Base-by-base conservation (phyloP, 2,329 filamentous ascomycete species). In the Nigrospora sphaerica region DNA sequence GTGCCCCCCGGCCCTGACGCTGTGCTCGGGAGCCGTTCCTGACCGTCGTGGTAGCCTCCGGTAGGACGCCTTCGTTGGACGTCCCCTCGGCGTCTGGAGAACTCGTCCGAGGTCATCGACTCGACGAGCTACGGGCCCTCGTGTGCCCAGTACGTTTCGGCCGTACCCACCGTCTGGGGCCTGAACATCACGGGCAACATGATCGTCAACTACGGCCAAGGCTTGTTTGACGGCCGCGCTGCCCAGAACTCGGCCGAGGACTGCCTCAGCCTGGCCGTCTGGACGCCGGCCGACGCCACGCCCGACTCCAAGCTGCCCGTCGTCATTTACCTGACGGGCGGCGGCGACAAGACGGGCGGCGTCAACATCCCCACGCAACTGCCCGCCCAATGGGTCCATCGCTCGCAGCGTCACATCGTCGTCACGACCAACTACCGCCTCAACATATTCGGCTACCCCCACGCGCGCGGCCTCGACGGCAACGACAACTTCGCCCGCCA, bases 401-500 rank as follows among this genome's bases (percentile, higher is more conserved):
- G 48, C 19, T 46, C 38, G 18, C 45, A 48, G 40, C 64, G 68
- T 42, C 58, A 62, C 43, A 56, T 66, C 16, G 59, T 65, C 32
- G 62, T 66, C 14, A 53, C 52, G 2, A 55, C 62, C 19, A 68
- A 66, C 46, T 69, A 67, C 42, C 58, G 66, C 36, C 48, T 67
- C 32, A 62, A 60, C 37, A 64, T 69, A 35, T 61, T 68, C 32
- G 65, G 66, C 2, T 68, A 66, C 44, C 64, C 65, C 6, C 63
- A 64, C 17, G 58, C 60, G 7, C 56, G 47, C 12, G 58, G 53
- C 2, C 43, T 60, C 9, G 54, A 58, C 11, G 34, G 45, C 32
- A 48, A 49, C 47, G 59, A 66, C 32, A 78, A 80, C 50, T 70
- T 67, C 2, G 76, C 72, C 3, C 54, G 79, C 2, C 59, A 75